Base-by-base conservation (phyloP, 352 stramenopile species). In the Sclerospora graminicola region DNA sequence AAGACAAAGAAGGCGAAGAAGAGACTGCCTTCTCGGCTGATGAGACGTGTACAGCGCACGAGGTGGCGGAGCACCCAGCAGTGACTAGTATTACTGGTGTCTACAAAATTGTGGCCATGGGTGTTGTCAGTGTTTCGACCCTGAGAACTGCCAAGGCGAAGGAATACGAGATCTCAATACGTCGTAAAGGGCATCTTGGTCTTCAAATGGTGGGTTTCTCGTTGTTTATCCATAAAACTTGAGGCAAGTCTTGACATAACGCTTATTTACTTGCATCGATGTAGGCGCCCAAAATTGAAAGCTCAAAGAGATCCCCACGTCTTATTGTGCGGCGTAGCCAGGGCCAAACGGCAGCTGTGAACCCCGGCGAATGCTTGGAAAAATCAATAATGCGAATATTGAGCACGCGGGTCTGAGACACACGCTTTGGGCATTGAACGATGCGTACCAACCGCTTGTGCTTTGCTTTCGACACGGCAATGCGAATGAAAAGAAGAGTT, bases 381-480 rank as follows among this genome's bases (percentile, higher is more conserved):
- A 70, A 6, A 89, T 93, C 27, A 71, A 78, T n/a, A 80, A 69
- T 24, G 74, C 70, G 2, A 88, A 90, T 45, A 85, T 89, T 20
- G 81, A 93, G 51, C 72, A 90, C 37, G 79, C 81, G 21, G 81
- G 81, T 10, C 58, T 93, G 2, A 87, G 89, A 57, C 81, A 90
- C 50, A 89, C 81, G 21, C 35, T 93, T 15, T 93, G 81, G 81
- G 77, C 78, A 36, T 48, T 93, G 27, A 89, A 88, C 31, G 81
- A 87, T 35, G 66, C 76, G 8, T 63, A 71, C 16, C 69, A 78
- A 0, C 81, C 81, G 10, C 69, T 90, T 33, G 69, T 84, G 28
- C 57, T 93, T 18, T 78, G 78, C 4, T 93, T 93, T 50, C 78
- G 81, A 41, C 75, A 75, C 46, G 75, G 79, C 13, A 87, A 84